These are phyloP conservation scores for Reticulascus tulasneorum DNA, from an alignment of 2,329 filamentous ascomycete genomes.

Conservation along the genomic window DNA sequence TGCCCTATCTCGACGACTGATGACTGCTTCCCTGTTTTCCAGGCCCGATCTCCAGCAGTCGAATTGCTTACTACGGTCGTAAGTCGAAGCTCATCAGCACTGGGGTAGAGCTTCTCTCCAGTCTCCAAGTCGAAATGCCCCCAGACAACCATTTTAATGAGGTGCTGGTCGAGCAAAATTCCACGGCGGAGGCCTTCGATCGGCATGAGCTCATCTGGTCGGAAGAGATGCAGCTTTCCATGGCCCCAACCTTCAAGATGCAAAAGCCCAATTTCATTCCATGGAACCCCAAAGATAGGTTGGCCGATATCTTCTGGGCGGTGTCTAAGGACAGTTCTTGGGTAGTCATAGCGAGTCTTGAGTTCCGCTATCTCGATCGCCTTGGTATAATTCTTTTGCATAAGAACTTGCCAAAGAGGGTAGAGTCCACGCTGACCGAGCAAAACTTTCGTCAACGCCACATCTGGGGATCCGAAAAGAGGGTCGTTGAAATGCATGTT, in stretches of 20 bases:
- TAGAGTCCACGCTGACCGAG: slow-evolving; percentile 55
- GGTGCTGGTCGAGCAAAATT: slow-evolving; percentile 48
- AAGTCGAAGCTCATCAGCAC: too few species aligned
- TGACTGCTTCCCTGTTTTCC: too few species aligned
- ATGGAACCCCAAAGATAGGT: slow-evolving; percentile 47
- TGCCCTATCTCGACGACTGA: too few species aligned
- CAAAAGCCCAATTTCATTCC: slow-evolving; percentile 46
- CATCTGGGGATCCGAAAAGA: slow-evolving; percentile 52
- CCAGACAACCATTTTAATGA: slow-evolving; percentile 57
- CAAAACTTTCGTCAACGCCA: slow-evolving; percentile 54
- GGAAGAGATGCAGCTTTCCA: slow-evolving; percentile 40
- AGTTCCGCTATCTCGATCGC: slow-evolving; percentile 50
- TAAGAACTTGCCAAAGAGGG: slow-evolving; percentile 57
- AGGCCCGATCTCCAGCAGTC: too few species aligned
- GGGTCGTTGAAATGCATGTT: slow-evolving; percentile 67
- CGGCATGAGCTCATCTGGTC: slow-evolving; percentile 56
- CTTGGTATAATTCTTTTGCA: slow-evolving; percentile 47
- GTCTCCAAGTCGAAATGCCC: slow-evolving; percentile 61
- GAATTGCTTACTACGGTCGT: too few species aligned
- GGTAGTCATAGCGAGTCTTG: slow-evolving; percentile 55
- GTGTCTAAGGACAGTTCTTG: slow-evolving; percentile 21
- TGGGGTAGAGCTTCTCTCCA: too few species aligned
- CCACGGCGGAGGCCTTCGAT: slow-evolving; percentile 50
- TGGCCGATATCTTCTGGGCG: slow-evolving; percentile 14
- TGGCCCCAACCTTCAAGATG: slow-evolving; percentile 55